Percentiles rank a stretch among this genome's conserved stretches.
These are phyloP conservation scores for Trichosporon inkin DNA, from an alignment of 1,284 basidiomycete genomes.

Conservation along the genomic window DNA sequence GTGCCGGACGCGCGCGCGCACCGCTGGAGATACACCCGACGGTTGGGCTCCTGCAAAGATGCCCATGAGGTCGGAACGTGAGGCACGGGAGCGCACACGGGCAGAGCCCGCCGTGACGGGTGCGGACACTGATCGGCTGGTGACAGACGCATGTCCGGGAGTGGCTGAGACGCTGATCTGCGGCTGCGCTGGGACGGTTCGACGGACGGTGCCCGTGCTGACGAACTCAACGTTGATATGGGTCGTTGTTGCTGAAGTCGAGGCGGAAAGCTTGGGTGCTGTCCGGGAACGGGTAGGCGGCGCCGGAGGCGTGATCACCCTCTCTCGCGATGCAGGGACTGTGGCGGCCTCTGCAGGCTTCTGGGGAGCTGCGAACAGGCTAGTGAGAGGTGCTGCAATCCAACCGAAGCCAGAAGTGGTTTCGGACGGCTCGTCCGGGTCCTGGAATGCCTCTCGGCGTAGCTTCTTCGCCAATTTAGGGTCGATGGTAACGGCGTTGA, in stretches of 20 bases:
- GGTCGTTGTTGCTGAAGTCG: constrained; percentile 74
- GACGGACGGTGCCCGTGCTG: constrained; percentile 62
- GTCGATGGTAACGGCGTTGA: constrained; percentile 89
- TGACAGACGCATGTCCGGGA: background rate
- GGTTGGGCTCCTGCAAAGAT: constrained; percentile 76
- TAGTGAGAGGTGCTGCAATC: constrained; percentile 60
- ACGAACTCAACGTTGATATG: constrained; percentile 93
- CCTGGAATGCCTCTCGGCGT: constrained; percentile 57
- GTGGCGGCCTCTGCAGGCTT: constrained; percentile 22
- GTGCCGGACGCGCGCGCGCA: constrained; percentile 26
- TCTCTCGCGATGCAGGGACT: constrained; percentile 1
- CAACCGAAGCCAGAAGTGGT: constrained; percentile 54
- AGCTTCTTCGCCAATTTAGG: constrained; percentile 69
- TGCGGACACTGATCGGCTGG: constrained; percentile 5
- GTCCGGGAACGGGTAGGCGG: constrained; percentile 40
- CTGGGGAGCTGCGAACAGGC: constrained; percentile 42
- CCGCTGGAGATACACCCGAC: constrained; percentile 50
- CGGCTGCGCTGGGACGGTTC: constrained; percentile 58
- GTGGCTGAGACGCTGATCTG: constrained; percentile 8
- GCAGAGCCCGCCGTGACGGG: background rate
- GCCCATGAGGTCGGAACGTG: constrained; percentile 52
- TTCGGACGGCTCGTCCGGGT: constrained; percentile 54
- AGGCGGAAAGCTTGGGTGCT: constrained; percentile 70
- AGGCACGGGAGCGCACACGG: constrained; percentile 28
- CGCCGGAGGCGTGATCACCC: constrained; percentile 13